Evolutionary conservation across 805 yeast species (phyloP).

Genomic region (Tetrapisispora pingtungensis): DNA sequence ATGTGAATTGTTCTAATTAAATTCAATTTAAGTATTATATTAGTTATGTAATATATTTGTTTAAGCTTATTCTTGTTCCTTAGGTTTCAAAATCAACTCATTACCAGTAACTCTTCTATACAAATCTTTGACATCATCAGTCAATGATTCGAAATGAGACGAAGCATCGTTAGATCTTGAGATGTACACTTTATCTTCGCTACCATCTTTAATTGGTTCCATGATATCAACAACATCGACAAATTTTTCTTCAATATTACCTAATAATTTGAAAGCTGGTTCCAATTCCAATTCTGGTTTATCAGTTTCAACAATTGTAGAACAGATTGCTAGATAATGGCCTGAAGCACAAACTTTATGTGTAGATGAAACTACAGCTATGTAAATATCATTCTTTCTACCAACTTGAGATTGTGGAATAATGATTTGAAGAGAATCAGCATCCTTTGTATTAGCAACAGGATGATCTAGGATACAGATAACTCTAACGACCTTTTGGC

Average conservation of each 20-base stretch:
- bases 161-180: conserved; percentile 89
- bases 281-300: conserved; percentile 86
- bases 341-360: conserved; percentile 89
- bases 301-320: conserved; percentile 89
- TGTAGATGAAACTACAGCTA: conserved; percentile 79
- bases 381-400: conserved; percentile 87
- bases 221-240: conserved; percentile 90
- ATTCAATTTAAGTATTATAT: too few relatives aligned
- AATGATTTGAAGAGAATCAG: conserved; percentile 86
- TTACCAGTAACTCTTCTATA: conserved; percentile 88
- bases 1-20: too few relatives aligned
- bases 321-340: conserved; percentile 83
- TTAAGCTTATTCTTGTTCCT: conserved; percentile 44
- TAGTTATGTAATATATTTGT: too few relatives aligned
- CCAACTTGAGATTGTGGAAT: conserved; percentile 94
- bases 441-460: conserved; percentile 66
- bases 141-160: conserved; percentile 90
- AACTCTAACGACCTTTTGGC: conserved; percentile 32
- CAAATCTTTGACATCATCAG: conserved; percentile 93
- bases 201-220: conserved; percentile 80
- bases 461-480: conserved; percentile 87
- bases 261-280: conserved; percentile 86
- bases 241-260: conserved; percentile 67
- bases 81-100: conserved; percentile 76
- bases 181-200: conserved; percentile 64